These are phyloP conservation scores for Eutrema japonicum DNA, from an alignment of 345 rosid species.

Conservation along the genomic window DNA sequence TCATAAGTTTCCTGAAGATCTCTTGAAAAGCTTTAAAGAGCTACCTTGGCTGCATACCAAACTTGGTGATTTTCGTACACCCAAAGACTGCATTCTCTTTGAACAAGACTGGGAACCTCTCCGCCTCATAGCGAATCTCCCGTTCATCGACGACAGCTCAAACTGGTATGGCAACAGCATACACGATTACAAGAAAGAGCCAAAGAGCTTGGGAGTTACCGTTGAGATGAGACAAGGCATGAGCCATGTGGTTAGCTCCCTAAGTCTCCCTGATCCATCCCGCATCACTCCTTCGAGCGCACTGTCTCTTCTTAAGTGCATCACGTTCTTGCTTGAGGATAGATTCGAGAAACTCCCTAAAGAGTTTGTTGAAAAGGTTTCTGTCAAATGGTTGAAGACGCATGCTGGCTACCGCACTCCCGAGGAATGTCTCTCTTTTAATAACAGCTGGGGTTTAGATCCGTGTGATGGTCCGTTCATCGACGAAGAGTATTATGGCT, in stretches of 20 bases:
- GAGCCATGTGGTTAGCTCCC: conserved; percentile 49
- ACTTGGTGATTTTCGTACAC: conserved; percentile 59
- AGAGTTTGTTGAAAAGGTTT: too few relatives aligned
- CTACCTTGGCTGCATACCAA: conserved; percentile 62
- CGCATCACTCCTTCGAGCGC: conserved; percentile 3
- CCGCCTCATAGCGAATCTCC: conserved; percentile 56
- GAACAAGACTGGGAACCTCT: conserved; percentile 64
- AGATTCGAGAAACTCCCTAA: too few relatives aligned
- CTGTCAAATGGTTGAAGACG: too few relatives aligned
- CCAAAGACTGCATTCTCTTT: conserved; percentile 60
- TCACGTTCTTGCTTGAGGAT: too few relatives aligned
- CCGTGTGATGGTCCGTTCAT: too few relatives aligned
- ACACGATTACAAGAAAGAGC: conserved; percentile 53
- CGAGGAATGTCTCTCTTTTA: too few relatives aligned
- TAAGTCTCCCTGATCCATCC: conserved; percentile 49
- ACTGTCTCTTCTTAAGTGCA: too few relatives aligned
- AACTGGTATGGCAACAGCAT: conserved; percentile 54
- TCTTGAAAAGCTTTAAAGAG: conserved; percentile 48
- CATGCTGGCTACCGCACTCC: too few relatives aligned
- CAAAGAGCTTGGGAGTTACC: conserved; percentile 53
- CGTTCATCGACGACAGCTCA: conserved; percentile 60
- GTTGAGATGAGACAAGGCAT: conserved; percentile 55
- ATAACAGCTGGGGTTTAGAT: too few relatives aligned
- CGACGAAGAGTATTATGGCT: too few relatives aligned
- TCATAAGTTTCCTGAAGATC: conserved; percentile 44